These are phyloP conservation scores for Ramularia collo-cygni DNA, from an alignment of 2,329 filamentous ascomycete genomes.

Conservation along the genomic window DNA sequence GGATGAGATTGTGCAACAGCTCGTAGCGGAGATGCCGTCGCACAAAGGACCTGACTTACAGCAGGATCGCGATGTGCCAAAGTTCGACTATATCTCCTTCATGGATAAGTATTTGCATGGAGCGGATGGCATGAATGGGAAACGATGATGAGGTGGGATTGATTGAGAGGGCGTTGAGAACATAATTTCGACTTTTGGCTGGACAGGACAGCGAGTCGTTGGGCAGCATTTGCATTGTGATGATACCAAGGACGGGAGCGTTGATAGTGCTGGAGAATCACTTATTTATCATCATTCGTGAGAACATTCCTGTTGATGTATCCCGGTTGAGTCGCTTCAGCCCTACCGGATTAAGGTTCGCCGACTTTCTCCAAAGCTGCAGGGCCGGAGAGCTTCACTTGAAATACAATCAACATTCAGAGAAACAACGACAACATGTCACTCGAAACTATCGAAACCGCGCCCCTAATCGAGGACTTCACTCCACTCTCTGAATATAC, in stretches of 20 bases:
- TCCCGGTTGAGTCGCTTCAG: too few species aligned
- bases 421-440: background rate
- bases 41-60: constrained; percentile 81
- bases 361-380: too few species aligned
- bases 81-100: constrained; percentile 95
- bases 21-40: constrained; percentile 76
- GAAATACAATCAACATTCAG: too few species aligned
- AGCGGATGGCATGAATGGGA: constrained; percentile 9
- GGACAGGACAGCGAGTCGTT: background rate
- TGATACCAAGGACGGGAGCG: constrained; percentile 4
- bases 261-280: too few species aligned
- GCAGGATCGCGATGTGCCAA: constrained; percentile 73
- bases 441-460: constrained; percentile 1
- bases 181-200: background rate
- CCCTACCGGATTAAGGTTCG: too few species aligned
- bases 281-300: too few species aligned
- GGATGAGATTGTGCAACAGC: constrained; percentile 91
- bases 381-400: too few species aligned
- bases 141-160: constrained; percentile 1
- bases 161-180: too few species aligned
- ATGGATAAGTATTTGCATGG: constrained; percentile 65
- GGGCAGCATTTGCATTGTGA: too few species aligned
- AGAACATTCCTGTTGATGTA: too few species aligned
- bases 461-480: constrained; percentile 35
- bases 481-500: constrained; percentile 62